Evolutionary conservation across 192 early-diverging fungal genomes (phyloP), one percentile per base, ranked within the genome.

Genomic region (Coemansia pectinata): DNA sequence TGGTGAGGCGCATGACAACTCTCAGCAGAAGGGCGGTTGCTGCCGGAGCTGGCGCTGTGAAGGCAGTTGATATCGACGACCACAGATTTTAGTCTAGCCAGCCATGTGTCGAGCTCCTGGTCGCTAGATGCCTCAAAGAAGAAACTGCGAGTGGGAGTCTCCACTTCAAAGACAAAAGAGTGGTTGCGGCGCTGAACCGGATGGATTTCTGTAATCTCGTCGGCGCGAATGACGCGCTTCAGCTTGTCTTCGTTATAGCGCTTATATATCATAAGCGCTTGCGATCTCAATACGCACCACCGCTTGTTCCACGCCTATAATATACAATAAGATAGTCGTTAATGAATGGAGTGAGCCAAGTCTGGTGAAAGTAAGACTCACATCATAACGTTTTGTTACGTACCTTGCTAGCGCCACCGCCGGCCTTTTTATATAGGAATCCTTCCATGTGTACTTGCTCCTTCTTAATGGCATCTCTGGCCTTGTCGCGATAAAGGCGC

Each of bases 41-140:
- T 66, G 12, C 62, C 42, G 38, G 48, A 63, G 44, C 63, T 69
- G 70, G 27, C 62, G 47, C 66, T 65, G 19, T 40, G 63, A 47
- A 67, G 66, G 62, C 65, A 65, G 38, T 61, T 66, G 65, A 15
- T 33, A 23, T 70, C 62, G 52, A 34, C 57, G 50, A 65, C 57
- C 14, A 58, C 79, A 2, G 63, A 57, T 15, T 69, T 71, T 47
- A 81, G 41, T 11, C 75, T 67, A 0, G 38, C 23, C n/a, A 77
- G 23, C 81, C 81, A 83, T 8, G 69, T 50, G 2, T 67, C 66
- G 50, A 83, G 69, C 70, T 77, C 76, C 72, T 83, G 76, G 31
- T 78, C 73, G 58, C 73, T 78, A n/a, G 75, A 78, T 17, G 81
- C 81, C 25, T 83, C 81, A 68, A 83, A 83, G 36, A 68, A 74